Base-by-base conservation (phyloP, 805 yeast genomes). In the Hanseniaspora nectarophila region DNA sequence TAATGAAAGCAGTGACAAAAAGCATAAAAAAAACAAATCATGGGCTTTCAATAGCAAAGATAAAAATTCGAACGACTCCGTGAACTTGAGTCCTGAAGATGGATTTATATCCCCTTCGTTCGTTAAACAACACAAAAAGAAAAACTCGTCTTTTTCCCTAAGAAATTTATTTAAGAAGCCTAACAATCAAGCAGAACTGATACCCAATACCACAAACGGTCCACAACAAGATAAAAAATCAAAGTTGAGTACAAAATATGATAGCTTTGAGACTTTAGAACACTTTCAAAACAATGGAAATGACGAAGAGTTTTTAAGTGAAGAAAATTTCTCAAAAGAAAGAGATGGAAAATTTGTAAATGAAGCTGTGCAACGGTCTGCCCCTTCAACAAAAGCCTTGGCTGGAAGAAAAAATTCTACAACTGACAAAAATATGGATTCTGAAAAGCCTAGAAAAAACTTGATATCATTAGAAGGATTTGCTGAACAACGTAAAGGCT, bases 151-250 rank as follows among this genome's bases (percentile, higher is more conserved):
- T 23, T 60, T 59, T 26, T 63, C 66, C 2, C 50, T 66, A 23
- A 66, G 60, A 45, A 63, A 58, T 39, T 45, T 66, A 20, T 66
- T 66, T 55, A 62, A 57, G 51, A 61, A 66, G 2, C 66, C 67
- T 8, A 64, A 60, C 44, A 37, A 34, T 21, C 39, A 39, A 24
- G 20, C 45, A 6, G 44, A 34, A 2, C n/a, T 32, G 23, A 8
- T n/a, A 5, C 5, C 12, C 12, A 45, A 10, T 26, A 24, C 18
- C 8, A 7, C 40, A 21, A 37, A n/a, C 12, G 21, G 26, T 20
- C 3, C 10, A 6, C 40, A 37, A 18, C 34, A 16, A 28, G 45
- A 42, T 29, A 31, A 15, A 28, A 42, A 29, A 31, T 28, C 33
- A 4, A 47, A 32, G 9, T 3, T 23, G 7, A 33, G 18, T 24